These are phyloP conservation scores for Halophytophthora batemanensis DNA, from an alignment of 352 stramenopile species.

Conservation along the genomic window DNA sequence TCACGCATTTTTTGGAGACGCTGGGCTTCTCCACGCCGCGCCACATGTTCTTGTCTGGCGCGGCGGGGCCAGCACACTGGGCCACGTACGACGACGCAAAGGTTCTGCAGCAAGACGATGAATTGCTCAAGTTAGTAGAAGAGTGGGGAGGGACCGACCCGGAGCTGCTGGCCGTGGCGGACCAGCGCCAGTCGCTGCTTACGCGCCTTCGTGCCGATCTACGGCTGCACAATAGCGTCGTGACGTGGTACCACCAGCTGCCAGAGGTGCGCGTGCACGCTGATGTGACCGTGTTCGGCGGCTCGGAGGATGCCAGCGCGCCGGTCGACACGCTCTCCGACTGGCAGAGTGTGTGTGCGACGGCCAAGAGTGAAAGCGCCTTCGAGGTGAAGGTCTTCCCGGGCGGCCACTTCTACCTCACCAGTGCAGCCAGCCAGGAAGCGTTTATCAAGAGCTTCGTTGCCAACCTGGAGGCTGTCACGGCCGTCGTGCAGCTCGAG, in stretches of 20 bases:
- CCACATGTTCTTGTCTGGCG: constrained; percentile 62
- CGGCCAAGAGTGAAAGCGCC: constrained; percentile 3
- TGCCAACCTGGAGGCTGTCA: constrained; percentile 33
- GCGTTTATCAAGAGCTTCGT: constrained; percentile 35
- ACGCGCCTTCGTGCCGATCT: constrained; percentile 39
- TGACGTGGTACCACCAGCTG: constrained; percentile 34
- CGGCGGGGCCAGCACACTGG: constrained; percentile 30
- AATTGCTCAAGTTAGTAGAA: constrained; percentile 41
- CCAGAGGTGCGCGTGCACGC: constrained; percentile 22
- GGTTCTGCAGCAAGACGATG: constrained; percentile 27
- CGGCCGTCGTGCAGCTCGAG: constrained; percentile 35
- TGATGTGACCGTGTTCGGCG: constrained; percentile 53
- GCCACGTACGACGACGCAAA: constrained; percentile 28
- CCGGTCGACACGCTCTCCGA: constrained; percentile 28
- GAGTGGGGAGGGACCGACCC: constrained; percentile 63
- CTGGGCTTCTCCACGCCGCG: constrained; percentile 46
- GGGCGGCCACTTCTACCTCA: constrained; percentile 67
- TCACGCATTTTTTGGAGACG: constrained; percentile 43
- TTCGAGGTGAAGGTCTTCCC: constrained; percentile 46
- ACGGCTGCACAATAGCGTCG: constrained; percentile 48
- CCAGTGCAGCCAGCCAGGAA: constrained; percentile 24
- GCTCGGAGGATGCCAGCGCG: constrained; percentile 36
- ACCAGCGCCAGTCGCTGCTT: constrained; percentile 35
- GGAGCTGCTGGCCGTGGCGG: constrained; percentile 46
- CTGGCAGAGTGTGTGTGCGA: constrained; percentile 35